These are phyloP conservation scores for Polygonum aviculare DNA, from an alignment of 148 eudicot species.

Conservation along the genomic window DNA sequence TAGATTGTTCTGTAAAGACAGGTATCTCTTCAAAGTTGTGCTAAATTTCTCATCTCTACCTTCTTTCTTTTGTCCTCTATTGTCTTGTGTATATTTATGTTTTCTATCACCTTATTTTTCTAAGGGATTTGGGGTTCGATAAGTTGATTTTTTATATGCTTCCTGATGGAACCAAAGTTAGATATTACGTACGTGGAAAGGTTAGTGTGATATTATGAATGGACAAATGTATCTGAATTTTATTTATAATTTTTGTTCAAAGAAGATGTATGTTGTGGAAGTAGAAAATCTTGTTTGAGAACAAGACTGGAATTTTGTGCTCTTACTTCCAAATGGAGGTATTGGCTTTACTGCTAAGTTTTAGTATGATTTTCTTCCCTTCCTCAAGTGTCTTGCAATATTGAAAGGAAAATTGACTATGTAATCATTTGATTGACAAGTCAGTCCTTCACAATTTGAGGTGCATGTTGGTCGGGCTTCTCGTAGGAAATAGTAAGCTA, in stretches of 20 bases:
- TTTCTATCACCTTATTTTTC: constrained; percentile 11
- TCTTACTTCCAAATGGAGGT: constrained; percentile 63
- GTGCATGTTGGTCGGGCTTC: constrained; percentile 87
- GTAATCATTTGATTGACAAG: constrained; percentile 34
- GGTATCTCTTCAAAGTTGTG: too few species aligned
- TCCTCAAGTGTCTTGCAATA: not conserved
- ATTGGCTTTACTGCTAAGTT: not conserved
- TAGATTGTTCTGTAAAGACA: too few species aligned
- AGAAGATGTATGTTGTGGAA: not conserved
- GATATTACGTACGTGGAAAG: constrained; percentile 7
- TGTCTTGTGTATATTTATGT: too few species aligned
- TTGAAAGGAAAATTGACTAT: not conserved
- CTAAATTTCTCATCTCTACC: too few species aligned
- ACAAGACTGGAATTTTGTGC: constrained; percentile 68
- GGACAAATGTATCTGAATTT: too few species aligned
- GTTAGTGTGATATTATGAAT: constrained; percentile 18
- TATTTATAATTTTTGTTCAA: too few species aligned
- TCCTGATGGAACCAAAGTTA: constrained; percentile 69
- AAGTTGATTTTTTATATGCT: constrained; percentile 57
- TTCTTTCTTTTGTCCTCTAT: too few species aligned
- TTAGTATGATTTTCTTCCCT: not conserved
- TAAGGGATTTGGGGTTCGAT: constrained; percentile 74
- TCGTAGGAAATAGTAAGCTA: constrained; percentile 84
- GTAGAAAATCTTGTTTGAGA: constrained; percentile 59
- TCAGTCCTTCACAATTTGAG: constrained; percentile 88